Evolutionary conservation across 176 grass and related monocot genomes (phyloP), one percentile per base, ranked within the genome.

Genomic region (Triticum urartu): DNA sequence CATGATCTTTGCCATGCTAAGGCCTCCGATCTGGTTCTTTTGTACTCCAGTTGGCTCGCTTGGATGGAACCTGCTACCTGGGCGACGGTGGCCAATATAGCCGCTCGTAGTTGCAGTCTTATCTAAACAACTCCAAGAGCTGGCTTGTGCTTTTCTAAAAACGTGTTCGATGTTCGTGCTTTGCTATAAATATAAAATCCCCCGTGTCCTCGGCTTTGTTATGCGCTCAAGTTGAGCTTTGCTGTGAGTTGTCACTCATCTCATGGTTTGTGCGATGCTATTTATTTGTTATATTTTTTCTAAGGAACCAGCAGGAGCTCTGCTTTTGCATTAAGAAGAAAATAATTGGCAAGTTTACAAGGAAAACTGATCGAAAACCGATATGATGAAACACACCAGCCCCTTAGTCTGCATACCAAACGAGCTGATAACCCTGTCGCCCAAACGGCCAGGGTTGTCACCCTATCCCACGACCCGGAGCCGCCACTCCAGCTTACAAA

Each of bases 1-100:
- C 82, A 81, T 45, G 70, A 81, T 82, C 77, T 71, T 81, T 64
- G 70, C 82, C 82, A 84, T 84, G 25, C 7, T 22, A 30, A 62
- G 24, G 25, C 54, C 82, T 45, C 36, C 68, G 13, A 74, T 73
- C 35, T 83, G 21, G 22, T 17, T 42, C 24, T 30, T 30, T 13
- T 4, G 15, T 79, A 48, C 36, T 42, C 32, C 40, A 54, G 59
- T 14, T 71, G 10, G 54, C 15, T 6, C 18, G 50, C 15, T 54
- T 72, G 64, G 15, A 77, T 78, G 61, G 21, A 68, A 81, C 83
- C 68, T 78, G 32, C 63, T 25, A 63, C 75, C 78, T 40, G 38
- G 77, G 40, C 54, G 42, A 64, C n/a, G n/a, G 18, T 32, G 80
- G 48, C 21, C 26, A 71, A 52, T 61, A 58, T 30, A 58, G 21